Percentiles rank a stretch among this genome's conserved stretches.
Conservation (phyloP, 257 asterid genomes). For the Nicotiana tomentosiformis region DNA sequence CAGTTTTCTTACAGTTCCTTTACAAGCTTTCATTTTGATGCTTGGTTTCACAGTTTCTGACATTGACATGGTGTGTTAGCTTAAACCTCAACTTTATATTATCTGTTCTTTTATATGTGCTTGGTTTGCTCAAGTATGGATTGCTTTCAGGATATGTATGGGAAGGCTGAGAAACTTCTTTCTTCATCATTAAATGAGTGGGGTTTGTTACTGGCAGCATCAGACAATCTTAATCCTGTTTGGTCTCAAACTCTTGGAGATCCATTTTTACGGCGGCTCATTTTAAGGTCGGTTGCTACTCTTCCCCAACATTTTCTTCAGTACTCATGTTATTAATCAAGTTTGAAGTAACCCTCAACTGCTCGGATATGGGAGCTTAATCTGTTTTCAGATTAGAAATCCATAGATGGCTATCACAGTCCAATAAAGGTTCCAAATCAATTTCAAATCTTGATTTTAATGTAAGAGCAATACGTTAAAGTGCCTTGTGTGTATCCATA, state of each 20-base stretch:
- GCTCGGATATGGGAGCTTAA: neutral
- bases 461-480: too few relatives aligned
- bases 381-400: too few relatives aligned
- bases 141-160: conserved; percentile 59
- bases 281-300: conserved; percentile 52
- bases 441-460: too few relatives aligned
- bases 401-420: too few relatives aligned
- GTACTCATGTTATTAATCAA: neutral
- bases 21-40: conserved; percentile 73
- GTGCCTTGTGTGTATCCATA: too few relatives aligned
- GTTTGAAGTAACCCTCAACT: neutral
- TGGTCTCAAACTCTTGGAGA: conserved; percentile 81
- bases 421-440: too few relatives aligned
- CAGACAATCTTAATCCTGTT: conserved; percentile 60
- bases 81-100: neutral
- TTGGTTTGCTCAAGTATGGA: neutral
- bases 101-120: neutral
- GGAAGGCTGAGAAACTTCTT: conserved; percentile 66
- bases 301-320: neutral
- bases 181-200: conserved; percentile 59
- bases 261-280: conserved; percentile 83
- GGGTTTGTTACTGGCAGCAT: conserved; percentile 59
- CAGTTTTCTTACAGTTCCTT: conserved; percentile 79
- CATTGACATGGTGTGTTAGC: conserved; percentile 53
- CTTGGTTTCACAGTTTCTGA: conserved; percentile 74